Conservation (phyloP, 495 filamentous ascomycete species). For the Penicillium ochrochloron region DNA sequence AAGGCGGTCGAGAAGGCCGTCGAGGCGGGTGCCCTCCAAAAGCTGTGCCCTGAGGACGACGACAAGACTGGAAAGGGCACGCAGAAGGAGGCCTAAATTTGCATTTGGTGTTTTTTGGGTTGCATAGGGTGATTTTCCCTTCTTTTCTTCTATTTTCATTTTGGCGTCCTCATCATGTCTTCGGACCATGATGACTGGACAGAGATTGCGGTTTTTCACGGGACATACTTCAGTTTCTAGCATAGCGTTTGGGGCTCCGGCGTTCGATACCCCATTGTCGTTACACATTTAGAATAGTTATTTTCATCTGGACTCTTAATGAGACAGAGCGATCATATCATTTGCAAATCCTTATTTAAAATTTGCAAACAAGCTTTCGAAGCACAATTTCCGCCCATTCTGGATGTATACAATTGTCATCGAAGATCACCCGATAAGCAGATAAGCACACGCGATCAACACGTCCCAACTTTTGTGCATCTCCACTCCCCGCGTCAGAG, state of each 20-base stretch:
- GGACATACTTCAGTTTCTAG: neutral
- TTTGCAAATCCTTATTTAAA: too few relatives aligned
- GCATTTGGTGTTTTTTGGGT: too few relatives aligned
- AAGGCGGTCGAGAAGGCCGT: slow-evolving; percentile 52
- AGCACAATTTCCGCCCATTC: neutral
- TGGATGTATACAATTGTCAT: neutral
- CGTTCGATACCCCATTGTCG: neutral
- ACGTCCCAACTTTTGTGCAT: slow-evolving; percentile 1
- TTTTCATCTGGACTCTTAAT: too few relatives aligned
- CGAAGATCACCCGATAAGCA: neutral
- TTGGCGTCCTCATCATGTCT: neutral
- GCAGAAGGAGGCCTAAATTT: neutral
- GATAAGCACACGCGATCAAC: slow-evolving; percentile 9
- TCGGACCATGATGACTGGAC: neutral
- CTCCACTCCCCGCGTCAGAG: neutral
- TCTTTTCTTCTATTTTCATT: too few relatives aligned
- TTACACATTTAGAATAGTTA: too few relatives aligned
- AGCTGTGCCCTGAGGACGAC: slow-evolving; percentile 18
- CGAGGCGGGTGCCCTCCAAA: slow-evolving; percentile 44
- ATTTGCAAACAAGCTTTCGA: too few relatives aligned
- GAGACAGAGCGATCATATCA: too few relatives aligned
- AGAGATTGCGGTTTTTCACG: neutral
- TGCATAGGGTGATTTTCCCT: too few relatives aligned
- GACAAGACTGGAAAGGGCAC: slow-evolving; percentile 4
- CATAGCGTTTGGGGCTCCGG: neutral